These are phyloP conservation scores for Xylaria longipes DNA, from an alignment of 495 filamentous ascomycete genomes.

Conservation along the genomic window DNA sequence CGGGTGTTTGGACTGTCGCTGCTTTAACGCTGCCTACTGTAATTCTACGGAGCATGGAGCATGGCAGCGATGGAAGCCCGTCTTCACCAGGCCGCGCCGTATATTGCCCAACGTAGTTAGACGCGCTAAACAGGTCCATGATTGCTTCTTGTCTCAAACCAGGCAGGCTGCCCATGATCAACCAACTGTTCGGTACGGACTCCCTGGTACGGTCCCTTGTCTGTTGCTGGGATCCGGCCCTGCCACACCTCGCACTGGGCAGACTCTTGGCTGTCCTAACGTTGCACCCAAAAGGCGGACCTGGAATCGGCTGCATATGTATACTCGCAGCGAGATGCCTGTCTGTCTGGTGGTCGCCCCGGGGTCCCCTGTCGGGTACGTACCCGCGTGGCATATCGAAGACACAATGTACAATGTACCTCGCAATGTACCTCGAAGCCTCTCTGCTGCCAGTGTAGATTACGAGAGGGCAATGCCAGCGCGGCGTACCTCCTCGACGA, in stretches of 20 bases:
- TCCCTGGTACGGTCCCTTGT: conserved; percentile 19
- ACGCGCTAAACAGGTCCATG: conserved; percentile 2
- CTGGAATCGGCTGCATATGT: conserved; percentile 33
- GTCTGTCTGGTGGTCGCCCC: conserved; percentile 29
- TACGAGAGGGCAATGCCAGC: conserved; percentile 23
- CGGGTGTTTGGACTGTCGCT: conserved; percentile 3
- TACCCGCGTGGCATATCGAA: conserved; percentile 28
- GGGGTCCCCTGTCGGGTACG: conserved; percentile 34
- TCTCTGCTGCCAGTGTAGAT: conserved; percentile 9
- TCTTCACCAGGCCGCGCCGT: neutral
- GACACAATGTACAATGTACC: conserved; percentile 18
- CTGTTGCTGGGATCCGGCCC: conserved; percentile 31
- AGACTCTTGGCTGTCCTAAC: conserved; percentile 30
- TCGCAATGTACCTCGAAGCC: conserved; percentile 18
- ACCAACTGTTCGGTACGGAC: conserved; percentile 20
- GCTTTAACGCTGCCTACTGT: conserved; percentile 2
- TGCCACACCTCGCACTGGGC: conserved; percentile 34
- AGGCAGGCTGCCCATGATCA: conserved; percentile 15
- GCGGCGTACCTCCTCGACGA: conserved; percentile 27
- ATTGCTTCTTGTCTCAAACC: neutral
- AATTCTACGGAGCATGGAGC: neutral
- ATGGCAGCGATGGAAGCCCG: neutral
- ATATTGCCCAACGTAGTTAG: conserved; percentile 11
- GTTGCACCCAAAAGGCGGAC: conserved; percentile 43
- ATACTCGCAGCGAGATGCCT: conserved; percentile 41